These are phyloP conservation scores for Pelagomonas calceolata DNA, from an alignment of 108 stramenopile species.

Conservation along the genomic window DNA sequence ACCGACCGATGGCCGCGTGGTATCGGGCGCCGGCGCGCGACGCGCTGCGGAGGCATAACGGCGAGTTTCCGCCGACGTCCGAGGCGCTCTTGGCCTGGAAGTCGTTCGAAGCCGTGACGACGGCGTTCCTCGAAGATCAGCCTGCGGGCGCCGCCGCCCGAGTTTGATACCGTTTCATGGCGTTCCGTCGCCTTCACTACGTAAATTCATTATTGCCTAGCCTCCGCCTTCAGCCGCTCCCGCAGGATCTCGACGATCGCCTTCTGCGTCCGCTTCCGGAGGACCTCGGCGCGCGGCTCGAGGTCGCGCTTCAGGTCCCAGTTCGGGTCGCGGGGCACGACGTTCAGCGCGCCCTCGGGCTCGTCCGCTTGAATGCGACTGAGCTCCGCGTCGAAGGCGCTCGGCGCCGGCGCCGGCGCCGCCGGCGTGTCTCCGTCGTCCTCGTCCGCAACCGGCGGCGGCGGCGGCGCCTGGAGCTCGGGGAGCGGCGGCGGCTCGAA, in stretches of 20 bases:
- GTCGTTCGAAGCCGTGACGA: too few species aligned
- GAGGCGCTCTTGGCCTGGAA: too few species aligned
- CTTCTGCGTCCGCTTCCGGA: slow-evolving; percentile 19
- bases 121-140: too few species aligned
- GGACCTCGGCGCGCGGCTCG: slow-evolving; percentile 13
- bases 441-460: background rate
- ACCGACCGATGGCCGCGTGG: too few species aligned
- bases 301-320: slow-evolving; percentile 30
- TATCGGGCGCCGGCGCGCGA: too few species aligned
- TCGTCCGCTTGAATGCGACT: background rate
- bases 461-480: background rate
- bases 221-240: slow-evolving; percentile 4
- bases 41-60: too few species aligned
- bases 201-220: too few species aligned
- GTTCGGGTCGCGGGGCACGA: slow-evolving; percentile 27
- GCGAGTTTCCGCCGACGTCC: too few species aligned
- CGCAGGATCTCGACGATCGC: slow-evolving; percentile 25
- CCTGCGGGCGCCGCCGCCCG: too few species aligned
- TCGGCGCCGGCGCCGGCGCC: background rate
- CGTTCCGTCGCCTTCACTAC: too few species aligned
- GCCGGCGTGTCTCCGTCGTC: background rate
- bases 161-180: too few species aligned
- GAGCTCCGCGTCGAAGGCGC: background rate
- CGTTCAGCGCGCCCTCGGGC: slow-evolving; percentile 6
- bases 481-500: background rate